Base-by-base conservation (phyloP, 148 eudicot species). In the Camellia granthamiana region DNA sequence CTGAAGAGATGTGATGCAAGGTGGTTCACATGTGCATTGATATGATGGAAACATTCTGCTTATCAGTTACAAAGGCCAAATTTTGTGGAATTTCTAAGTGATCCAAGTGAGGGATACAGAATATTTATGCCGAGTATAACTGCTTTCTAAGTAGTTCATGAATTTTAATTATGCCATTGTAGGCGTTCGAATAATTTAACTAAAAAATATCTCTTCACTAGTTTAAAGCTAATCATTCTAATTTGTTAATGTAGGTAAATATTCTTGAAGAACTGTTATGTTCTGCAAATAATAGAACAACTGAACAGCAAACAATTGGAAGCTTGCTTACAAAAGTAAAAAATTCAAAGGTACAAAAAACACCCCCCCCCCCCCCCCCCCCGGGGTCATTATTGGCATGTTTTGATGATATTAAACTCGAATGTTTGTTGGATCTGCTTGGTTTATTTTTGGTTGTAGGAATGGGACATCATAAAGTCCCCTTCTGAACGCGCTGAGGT, bases 181-280 rank as follows among this genome's bases (percentile, higher is more conserved):
- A 21, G 43, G 41, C 64, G n/a, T 21, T 64, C 0, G 62, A 63
- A 30, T 12, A 19, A 47, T 77, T 64, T 9, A 77, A 23, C 23
- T 0, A 43, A 65, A 7, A 52, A 8, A 38, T 30, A 11, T 13
- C 7, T 16, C 46, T 51, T 74, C 38, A 7, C 38, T 44, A n/a
- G n/a, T 61, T 79, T 66, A 43, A 64, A 71, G 59, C 69, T 69
- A 38, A 55, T 44, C 74, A 30, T 68, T 80, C 42, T 70, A 56
- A 61, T 64, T 79, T 78, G 52, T 19, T 5, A 61, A 70, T 69
- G 16, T 84, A 95, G 98, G 97, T 88, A 77, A 88, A 88, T 87
- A 81, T 88, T 51, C 79, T 95, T 74, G 97, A 93, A 88, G 98
- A 95, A 86, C 84, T 91, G 81, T 81, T 83, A n/a, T 80, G 84